phyloP scores from a whole-genome alignment of 345 rosid genomes.

The Eucalyptus marginata region DNA sequence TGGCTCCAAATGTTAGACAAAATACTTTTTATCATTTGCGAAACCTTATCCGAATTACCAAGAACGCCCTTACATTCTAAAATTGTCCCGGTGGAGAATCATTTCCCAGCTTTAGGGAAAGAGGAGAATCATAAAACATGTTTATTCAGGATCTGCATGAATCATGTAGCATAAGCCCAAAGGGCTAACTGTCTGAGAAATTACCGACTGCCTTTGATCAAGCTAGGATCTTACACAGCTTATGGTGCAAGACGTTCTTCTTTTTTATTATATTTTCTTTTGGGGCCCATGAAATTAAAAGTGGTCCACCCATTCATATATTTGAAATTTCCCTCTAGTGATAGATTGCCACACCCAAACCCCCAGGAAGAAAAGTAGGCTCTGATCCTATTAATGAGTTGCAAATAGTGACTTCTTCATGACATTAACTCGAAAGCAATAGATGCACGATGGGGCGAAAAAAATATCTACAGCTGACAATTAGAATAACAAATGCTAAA shows the following conservation, averaged over 20 bases:
- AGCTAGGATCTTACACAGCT: neutral
- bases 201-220: neutral
- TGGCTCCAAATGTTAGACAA: too few species aligned
- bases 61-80: too few species aligned
- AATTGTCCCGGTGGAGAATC: neutral
- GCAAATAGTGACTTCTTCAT: neutral
- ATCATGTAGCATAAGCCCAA: neutral
- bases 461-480: neutral
- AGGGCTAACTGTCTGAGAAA: neutral
- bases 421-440: neutral
- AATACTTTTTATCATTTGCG: too few species aligned
- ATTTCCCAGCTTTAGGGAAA: neutral
- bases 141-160: too few species aligned
- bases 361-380: neutral
- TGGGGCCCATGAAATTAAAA: neutral
- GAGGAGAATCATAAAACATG: too few species aligned
- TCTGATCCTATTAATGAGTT: neutral
- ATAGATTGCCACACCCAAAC: neutral
- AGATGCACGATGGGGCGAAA: neutral
- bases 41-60: too few species aligned
- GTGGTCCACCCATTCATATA: neutral
- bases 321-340: neutral
- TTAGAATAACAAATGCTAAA: neutral
- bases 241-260: neutral
- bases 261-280: too few species aligned